Percentiles rank a stretch among this genome's conserved stretches.
phyloP scores from a whole-genome alignment of 2,329 filamentous ascomycete species.

The Mollisiaceae sp. region DNA sequence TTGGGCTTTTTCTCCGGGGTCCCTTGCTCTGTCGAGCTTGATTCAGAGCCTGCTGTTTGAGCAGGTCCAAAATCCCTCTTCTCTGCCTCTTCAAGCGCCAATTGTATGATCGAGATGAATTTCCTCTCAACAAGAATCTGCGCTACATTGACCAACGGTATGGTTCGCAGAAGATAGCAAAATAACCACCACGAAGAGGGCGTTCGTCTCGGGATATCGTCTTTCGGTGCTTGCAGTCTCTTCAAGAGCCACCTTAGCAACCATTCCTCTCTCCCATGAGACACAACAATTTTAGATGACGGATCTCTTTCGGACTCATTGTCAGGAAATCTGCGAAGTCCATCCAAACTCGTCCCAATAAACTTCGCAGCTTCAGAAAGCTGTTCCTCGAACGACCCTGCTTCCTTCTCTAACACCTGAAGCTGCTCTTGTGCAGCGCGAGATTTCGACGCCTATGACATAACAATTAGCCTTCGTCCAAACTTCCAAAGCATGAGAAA shows the following conservation, averaged over 20 bases:
- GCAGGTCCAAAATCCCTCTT: conserved; percentile 39
- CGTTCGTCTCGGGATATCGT: conserved; percentile 40
- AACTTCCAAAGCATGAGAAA: neutral
- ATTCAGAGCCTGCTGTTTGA: conserved; percentile 15
- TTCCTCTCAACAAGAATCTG: conserved; percentile 72
- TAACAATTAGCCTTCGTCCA: conserved; percentile 12
- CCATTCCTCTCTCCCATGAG: conserved; percentile 63
- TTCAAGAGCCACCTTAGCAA: conserved; percentile 69
- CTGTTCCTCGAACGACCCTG: conserved; percentile 43
- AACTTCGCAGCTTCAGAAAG: conserved; percentile 43
- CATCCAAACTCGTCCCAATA: conserved; percentile 38
- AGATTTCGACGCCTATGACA: conserved; percentile 38
- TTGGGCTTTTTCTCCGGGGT: conserved; percentile 44
- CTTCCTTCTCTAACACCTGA: conserved; percentile 41
- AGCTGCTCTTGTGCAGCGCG: conserved; percentile 41
- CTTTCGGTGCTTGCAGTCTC: conserved; percentile 53
- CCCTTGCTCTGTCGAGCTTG: conserved; percentile 25
- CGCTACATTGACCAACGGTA: conserved; percentile 72
- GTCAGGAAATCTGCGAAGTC: conserved; percentile 23
- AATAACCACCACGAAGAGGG: conserved; percentile 63
- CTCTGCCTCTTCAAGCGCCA: conserved; percentile 63
- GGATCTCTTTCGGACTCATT: conserved; percentile 14
- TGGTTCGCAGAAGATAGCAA: conserved; percentile 62
- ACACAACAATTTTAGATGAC: conserved; percentile 18
- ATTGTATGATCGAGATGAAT: conserved; percentile 69